phyloP scores from a whole-genome alignment of 768 basidiomycete species.

The Hericium coralloides region DNA sequence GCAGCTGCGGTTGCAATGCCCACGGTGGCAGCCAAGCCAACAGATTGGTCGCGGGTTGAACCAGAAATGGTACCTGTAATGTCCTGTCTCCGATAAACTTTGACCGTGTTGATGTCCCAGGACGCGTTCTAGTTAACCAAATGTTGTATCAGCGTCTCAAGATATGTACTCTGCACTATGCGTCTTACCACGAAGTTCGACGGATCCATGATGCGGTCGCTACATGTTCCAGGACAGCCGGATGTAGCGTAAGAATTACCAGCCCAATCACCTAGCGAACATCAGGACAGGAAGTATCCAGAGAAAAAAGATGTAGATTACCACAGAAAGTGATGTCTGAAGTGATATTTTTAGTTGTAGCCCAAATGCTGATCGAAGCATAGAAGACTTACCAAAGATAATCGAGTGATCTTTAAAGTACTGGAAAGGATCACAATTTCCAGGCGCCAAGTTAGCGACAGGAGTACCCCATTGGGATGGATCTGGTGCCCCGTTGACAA shows the following conservation, averaged over 20 bases:
- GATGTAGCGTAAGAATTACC: slow-evolving; percentile 72
- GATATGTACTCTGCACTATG: neutral
- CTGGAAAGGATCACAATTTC: slow-evolving; percentile 44
- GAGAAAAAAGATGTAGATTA: slow-evolving; percentile 22
- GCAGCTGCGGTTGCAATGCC: too few species aligned
- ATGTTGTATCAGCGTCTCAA: neutral
- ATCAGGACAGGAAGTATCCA: neutral
- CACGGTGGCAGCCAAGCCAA: too few species aligned
- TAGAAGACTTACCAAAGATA: slow-evolving; percentile 50
- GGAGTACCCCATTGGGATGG: slow-evolving; percentile 65
- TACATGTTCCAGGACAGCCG: slow-evolving; percentile 68
- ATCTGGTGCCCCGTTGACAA: slow-evolving; percentile 48
- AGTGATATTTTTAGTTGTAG: neutral
- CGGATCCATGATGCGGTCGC: slow-evolving; percentile 53
- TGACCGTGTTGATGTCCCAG: slow-evolving; percentile 73
- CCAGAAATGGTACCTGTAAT: slow-evolving; percentile 7
- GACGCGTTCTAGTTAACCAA: slow-evolving; percentile 50
- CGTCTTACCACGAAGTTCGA: slow-evolving; percentile 57
- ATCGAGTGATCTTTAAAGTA: slow-evolving; percentile 67
- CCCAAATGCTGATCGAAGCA: neutral
- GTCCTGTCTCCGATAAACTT: slow-evolving; percentile 42
- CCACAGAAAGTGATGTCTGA: slow-evolving; percentile 81
- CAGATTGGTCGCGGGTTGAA: neutral
- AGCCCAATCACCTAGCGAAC: slow-evolving; percentile 65
- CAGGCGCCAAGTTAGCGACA: slow-evolving; percentile 47